A percentile compares a stretch with the other conserved stretches of the same genome.
phyloP scores from a whole-genome alignment of 2,329 filamentous ascomycete species.

The Aspergillus oerlinghausenensis region DNA sequence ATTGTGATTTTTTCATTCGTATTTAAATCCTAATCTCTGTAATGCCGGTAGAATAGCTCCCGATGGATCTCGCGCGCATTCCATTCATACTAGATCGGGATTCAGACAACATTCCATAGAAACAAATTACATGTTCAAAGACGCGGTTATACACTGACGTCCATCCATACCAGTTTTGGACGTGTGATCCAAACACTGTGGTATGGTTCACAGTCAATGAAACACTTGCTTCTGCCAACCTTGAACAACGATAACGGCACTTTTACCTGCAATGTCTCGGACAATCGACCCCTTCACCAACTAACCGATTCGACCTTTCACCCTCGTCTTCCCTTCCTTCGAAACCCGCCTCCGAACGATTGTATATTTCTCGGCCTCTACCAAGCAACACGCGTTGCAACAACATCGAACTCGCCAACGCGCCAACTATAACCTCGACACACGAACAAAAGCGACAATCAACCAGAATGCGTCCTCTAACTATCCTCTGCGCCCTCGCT shows the following conservation, averaged over 20 bases:
- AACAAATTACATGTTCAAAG: neutral
- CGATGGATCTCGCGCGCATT: neutral
- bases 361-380: neutral
- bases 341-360: neutral
- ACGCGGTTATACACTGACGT: neutral
- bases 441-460: neutral
- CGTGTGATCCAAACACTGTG: neutral
- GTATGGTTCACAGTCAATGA: neutral
- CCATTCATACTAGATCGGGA: neutral
- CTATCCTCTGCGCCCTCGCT: constrained; percentile 3
- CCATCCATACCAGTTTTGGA: neutral
- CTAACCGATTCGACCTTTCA: neutral
- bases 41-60: neutral
- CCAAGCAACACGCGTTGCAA: neutral
- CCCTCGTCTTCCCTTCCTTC: neutral
- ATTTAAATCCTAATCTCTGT: neutral
- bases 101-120: neutral
- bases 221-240: too few relatives aligned
- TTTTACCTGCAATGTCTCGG: neutral
- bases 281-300: neutral
- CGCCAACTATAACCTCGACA: neutral
- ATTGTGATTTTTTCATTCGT: neutral
- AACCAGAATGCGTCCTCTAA: constrained; percentile 2
- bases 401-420: neutral
- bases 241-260: neutral